Percentiles rank a stretch among this genome's conserved stretches.
Conservation (phyloP, 2,329 filamentous ascomycete genomes). For the Triangularia setosa region DNA sequence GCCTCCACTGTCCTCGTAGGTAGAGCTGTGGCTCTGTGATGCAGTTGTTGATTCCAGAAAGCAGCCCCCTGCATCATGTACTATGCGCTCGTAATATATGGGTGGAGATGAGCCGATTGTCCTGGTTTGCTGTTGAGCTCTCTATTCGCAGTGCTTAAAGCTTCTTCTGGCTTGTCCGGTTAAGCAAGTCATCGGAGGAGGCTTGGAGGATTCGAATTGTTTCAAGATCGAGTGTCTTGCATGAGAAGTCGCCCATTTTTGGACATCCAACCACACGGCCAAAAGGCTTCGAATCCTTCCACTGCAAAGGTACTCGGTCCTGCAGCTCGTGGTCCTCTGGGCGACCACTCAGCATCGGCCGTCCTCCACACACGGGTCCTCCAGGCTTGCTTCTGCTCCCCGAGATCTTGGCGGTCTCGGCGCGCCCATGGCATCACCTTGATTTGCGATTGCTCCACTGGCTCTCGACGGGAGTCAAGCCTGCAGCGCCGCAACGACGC, state of each 20-base stretch:
- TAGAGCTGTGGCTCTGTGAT: background rate
- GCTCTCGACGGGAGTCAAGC: background rate
- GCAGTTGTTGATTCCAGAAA: background rate
- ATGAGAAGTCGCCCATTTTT: constrained; percentile 13
- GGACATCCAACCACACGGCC: constrained; percentile 7
- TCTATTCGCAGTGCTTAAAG: background rate
- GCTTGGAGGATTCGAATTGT: constrained; percentile 11
- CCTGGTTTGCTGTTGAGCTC: background rate
- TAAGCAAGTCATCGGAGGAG: constrained; percentile 1
- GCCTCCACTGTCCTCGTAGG: background rate
- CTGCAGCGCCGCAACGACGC: constrained; percentile 16
- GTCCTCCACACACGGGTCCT: constrained; percentile 1
- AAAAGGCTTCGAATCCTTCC: constrained; percentile 6
- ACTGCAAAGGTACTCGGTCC: background rate
- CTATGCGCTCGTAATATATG: background rate
- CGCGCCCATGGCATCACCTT: constrained; percentile 2
- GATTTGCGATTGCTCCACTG: background rate
- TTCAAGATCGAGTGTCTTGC: constrained; percentile 15
- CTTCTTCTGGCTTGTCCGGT: background rate
- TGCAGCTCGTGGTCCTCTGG: background rate
- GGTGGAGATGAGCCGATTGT: background rate
- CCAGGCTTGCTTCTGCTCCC: constrained; percentile 1
- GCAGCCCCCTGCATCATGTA: background rate
- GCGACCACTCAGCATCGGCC: background rate
- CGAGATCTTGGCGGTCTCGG: constrained; percentile 9